phyloP scores from a whole-genome alignment of 345 rosid genomes.

The Eucalyptus brandiana region DNA sequence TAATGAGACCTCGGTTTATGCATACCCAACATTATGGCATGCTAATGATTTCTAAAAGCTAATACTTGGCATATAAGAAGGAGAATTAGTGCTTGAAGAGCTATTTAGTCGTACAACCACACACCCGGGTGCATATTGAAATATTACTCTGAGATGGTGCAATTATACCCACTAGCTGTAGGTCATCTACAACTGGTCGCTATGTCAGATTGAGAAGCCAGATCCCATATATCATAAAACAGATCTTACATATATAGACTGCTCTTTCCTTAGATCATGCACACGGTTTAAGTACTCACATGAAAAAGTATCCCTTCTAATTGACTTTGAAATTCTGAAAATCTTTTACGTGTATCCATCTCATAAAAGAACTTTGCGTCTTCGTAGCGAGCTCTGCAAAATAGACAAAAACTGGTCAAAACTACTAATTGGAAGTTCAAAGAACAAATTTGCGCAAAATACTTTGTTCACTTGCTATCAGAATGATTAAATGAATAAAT shows the following conservation, averaged over 20 bases:
- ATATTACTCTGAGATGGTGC: not conserved
- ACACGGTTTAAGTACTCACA: constrained; percentile 33
- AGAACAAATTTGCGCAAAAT: no score
- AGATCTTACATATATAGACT: not conserved
- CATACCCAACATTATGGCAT: not conserved
- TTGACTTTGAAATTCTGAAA: constrained; percentile 66
- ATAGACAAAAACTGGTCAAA: not conserved
- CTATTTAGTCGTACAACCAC: not conserved
- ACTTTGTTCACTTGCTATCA: no score
- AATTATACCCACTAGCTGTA: not conserved
- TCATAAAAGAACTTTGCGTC: constrained; percentile 95
- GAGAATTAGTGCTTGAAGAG: not conserved
- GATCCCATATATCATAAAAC: not conserved
- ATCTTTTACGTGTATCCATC: constrained; percentile 60
- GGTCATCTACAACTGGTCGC: not conserved
- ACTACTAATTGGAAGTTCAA: not conserved
- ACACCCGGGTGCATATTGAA: not conserved
- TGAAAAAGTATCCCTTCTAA: constrained; percentile 89
- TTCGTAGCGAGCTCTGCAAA: constrained; percentile 91
- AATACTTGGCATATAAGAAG: not conserved
- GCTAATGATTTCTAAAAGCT: not conserved
- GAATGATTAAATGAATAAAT: no score
- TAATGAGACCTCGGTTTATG: not conserved
- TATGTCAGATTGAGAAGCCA: not conserved
- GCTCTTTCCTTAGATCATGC: not conserved